phyloP scores from a whole-genome alignment of 1,284 basidiomycete genomes.

The Anthracocystis setariae region DNA sequence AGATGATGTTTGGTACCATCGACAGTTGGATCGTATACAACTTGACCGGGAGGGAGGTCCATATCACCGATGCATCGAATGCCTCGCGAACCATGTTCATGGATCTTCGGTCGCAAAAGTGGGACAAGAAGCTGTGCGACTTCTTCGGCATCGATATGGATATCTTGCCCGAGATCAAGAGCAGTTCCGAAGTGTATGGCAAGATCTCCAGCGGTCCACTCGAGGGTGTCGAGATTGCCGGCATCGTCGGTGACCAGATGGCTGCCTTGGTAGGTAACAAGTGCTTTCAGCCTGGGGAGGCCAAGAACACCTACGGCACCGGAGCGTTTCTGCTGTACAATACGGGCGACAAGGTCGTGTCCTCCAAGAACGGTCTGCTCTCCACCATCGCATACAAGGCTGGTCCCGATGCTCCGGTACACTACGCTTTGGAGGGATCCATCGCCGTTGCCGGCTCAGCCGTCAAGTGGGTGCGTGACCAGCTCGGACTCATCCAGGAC shows the following conservation, averaged over 20 bases:
- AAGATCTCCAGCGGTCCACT: slow-evolving; percentile 76
- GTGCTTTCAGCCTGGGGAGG: slow-evolving; percentile 63
- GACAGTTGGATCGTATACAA: slow-evolving; percentile 96
- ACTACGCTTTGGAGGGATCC: slow-evolving; percentile 93
- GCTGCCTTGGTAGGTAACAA: slow-evolving; percentile 96
- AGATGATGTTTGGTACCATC: slow-evolving; percentile 90
- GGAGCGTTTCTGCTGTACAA: slow-evolving; percentile 95
- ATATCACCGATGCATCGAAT: slow-evolving; percentile 94
- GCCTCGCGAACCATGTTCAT: slow-evolving; percentile 94
- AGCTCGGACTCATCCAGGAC: slow-evolving; percentile 82
- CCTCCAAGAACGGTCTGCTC: slow-evolving; percentile 85
- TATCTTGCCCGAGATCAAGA: slow-evolving; percentile 86
- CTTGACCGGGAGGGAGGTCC: slow-evolving; percentile 84
- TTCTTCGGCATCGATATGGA: slow-evolving; percentile 86
- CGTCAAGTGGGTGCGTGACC: slow-evolving; percentile 94
- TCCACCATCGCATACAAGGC: slow-evolving; percentile 96
- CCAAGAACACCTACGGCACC: slow-evolving; percentile 74
- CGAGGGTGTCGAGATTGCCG: slow-evolving; percentile 83
- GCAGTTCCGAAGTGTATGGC: slow-evolving; percentile 92
- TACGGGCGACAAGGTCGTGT: slow-evolving; percentile 86
- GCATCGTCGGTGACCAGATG: slow-evolving; percentile 95
- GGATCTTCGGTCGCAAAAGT: slow-evolving; percentile 82
- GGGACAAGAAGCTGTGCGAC: slow-evolving; percentile 82
- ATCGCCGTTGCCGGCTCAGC: slow-evolving; percentile 95
- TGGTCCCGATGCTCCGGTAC: slow-evolving; percentile 79